Percentiles rank a stretch among this genome's conserved stretches.
Conservation (phyloP, 257 asterid genomes). For the Jasminum sambac region DNA sequence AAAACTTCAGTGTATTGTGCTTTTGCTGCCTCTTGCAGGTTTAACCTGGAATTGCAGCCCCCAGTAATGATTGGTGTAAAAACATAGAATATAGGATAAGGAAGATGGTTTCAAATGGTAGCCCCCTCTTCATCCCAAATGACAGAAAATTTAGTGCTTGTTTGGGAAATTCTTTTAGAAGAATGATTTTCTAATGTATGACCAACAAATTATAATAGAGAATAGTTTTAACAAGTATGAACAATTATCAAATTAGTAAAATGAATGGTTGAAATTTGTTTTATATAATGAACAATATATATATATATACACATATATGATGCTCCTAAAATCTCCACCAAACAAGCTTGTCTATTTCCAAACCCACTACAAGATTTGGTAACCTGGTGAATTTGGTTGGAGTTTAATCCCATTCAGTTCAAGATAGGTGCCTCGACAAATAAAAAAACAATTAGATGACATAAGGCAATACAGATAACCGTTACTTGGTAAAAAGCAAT, state of each 20-base stretch:
- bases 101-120: neutral
- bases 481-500: slow-evolving; percentile 26
- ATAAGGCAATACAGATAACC: neutral
- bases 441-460: slow-evolving; percentile 6
- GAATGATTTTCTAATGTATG: too few relatives aligned
- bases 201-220: too few relatives aligned
- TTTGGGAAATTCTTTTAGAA: too few relatives aligned
- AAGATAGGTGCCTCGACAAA: neutral
- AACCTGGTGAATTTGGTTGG: slow-evolving; percentile 5
- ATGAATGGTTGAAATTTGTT: too few relatives aligned
- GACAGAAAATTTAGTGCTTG: neutral
- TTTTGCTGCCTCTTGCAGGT: slow-evolving; percentile 43
- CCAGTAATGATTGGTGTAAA: neutral
- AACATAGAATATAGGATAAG: neutral
- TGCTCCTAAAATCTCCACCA: neutral
- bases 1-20: slow-evolving; percentile 34
- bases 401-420: slow-evolving; percentile 2
- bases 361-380: neutral
- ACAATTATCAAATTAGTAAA: too few relatives aligned
- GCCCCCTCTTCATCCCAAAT: neutral
- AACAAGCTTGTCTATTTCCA: neutral
- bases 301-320: too few relatives aligned
- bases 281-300: too few relatives aligned
- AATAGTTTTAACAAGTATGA: too few relatives aligned
- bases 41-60: slow-evolving; percentile 50